Percentiles rank a stretch among this genome's conserved stretches.
Evolutionary conservation across 345 rosid genomes (phyloP).

Genomic region (Lepidium didymum): DNA sequence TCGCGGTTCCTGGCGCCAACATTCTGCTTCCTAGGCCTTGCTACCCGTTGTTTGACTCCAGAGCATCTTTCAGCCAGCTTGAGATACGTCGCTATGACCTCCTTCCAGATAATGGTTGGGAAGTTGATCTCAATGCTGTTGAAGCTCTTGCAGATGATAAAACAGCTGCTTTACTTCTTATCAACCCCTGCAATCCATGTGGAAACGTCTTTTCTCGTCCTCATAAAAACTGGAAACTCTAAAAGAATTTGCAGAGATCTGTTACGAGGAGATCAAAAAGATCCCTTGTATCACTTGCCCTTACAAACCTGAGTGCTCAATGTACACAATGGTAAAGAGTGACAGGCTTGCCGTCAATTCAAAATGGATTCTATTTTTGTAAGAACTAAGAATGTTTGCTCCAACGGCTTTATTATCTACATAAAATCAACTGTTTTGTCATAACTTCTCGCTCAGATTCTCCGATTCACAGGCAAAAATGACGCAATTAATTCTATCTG

Average conservation of each 20-base stretch:
- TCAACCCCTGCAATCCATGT: slow-evolving; percentile 51
- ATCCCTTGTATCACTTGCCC: slow-evolving; percentile 46
- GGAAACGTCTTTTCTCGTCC: slow-evolving; percentile 39
- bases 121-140: slow-evolving; percentile 13
- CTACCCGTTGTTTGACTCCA: slow-evolving; percentile 22
- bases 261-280: slow-evolving; percentile 30
- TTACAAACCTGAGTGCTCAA: slow-evolving; percentile 32
- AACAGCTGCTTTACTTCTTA: slow-evolving; percentile 13
- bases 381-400: too few relatives aligned
- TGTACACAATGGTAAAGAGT: slow-evolving; percentile 31
- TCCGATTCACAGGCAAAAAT: too few relatives aligned
- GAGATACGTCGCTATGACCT: slow-evolving; percentile 33
- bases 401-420: too few relatives aligned
- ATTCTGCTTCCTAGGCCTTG: slow-evolving; percentile 32
- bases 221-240: background rate
- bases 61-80: slow-evolving; percentile 20
- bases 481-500: too few relatives aligned
- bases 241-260: slow-evolving; percentile 29
- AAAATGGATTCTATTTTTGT: too few relatives aligned
- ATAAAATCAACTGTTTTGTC: too few relatives aligned
- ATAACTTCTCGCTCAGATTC: too few relatives aligned
- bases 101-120: slow-evolving; percentile 22
- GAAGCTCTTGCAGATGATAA: slow-evolving; percentile 24
- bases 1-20: slow-evolving; percentile 28
- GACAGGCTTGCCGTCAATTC: too few relatives aligned